phyloP scores from a whole-genome alignment of 345 rosid species.

The Citrus cavaleriei region DNA sequence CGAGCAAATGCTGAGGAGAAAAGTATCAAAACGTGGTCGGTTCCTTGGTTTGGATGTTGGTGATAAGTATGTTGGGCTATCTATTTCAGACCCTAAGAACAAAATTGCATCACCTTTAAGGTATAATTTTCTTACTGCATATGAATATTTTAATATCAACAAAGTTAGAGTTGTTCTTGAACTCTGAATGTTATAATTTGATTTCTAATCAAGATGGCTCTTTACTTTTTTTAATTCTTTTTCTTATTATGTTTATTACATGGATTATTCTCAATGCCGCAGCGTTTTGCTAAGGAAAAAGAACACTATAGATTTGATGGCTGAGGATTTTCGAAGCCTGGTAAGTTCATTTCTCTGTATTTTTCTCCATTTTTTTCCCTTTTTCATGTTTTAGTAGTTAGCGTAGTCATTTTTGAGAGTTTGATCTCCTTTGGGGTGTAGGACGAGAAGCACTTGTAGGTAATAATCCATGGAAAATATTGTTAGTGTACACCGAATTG shows the following conservation, averaged over 20 bases:
- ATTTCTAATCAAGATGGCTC: neutral
- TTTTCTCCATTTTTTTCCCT: neutral
- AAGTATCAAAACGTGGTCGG: slow-evolving; percentile 32
- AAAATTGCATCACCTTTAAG: slow-evolving; percentile 65
- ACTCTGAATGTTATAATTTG: too few relatives aligned
- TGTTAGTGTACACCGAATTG: neutral
- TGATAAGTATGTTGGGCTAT: slow-evolving; percentile 80
- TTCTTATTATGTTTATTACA: neutral
- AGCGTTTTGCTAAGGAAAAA: slow-evolving; percentile 77
- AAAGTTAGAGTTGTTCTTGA: neutral
- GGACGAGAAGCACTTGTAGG: neutral
- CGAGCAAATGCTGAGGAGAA: slow-evolving; percentile 40
- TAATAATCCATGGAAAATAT: neutral
- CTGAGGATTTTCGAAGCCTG: slow-evolving; percentile 61
- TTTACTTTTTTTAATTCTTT: neutral
- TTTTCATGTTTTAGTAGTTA: too few relatives aligned
- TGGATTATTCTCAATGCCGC: slow-evolving; percentile 16
- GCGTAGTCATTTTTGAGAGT: neutral
- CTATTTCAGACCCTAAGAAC: slow-evolving; percentile 55
- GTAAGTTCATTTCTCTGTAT: slow-evolving; percentile 23
- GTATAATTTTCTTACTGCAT: slow-evolving; percentile 23
- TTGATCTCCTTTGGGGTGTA: neutral
- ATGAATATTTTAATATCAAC: neutral
- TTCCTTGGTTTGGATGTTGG: slow-evolving; percentile 87
- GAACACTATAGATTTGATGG: slow-evolving; percentile 60